phyloP scores from a whole-genome alignment of 345 rosid genomes.

The Raphanus sativus region DNA sequence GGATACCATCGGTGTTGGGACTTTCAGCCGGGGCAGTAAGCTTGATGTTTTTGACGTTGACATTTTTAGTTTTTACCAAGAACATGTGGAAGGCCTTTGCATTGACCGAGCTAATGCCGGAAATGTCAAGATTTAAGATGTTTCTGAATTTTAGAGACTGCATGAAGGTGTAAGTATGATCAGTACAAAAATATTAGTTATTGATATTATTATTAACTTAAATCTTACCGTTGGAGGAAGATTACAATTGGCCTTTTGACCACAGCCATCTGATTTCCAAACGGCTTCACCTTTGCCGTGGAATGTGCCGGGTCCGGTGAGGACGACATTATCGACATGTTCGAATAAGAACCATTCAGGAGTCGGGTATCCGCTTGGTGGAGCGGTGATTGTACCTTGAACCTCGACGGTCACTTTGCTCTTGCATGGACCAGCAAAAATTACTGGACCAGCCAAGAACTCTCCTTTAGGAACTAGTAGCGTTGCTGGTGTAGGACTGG shows the following conservation, averaged over 20 bases:
- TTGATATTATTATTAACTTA: not conserved
- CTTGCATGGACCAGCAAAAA: not conserved
- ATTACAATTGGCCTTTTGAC: conserved; percentile 25
- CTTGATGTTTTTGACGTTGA: conserved; percentile 35
- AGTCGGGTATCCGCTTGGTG: too few species aligned
- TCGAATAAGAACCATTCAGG: conserved; percentile 13
- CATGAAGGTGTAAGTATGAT: not conserved
- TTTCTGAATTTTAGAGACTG: conserved; percentile 49
- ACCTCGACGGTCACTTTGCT: too few species aligned
- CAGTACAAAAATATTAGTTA: not conserved
- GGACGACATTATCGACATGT: conserved; percentile 38
- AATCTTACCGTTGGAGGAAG: conserved; percentile 52
- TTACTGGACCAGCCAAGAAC: conserved; percentile 45
- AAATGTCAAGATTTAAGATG: conserved; percentile 38
- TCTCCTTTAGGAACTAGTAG: conserved; percentile 50
- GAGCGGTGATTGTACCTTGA: too few species aligned
- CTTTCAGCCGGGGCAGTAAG: conserved; percentile 55
- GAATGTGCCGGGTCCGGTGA: conserved; percentile 61
- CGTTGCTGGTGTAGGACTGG: conserved; percentile 43
- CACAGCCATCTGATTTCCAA: conserved; percentile 54
- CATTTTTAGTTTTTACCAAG: conserved; percentile 28
- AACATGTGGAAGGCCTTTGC: conserved; percentile 61
- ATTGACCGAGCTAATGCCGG: conserved; percentile 44
- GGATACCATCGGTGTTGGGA: conserved; percentile 46
- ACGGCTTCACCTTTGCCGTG: conserved; percentile 55